These are phyloP conservation scores for Aureobasidium zeae DNA, from an alignment of 2,329 filamentous ascomycete genomes.

Conservation along the genomic window DNA sequence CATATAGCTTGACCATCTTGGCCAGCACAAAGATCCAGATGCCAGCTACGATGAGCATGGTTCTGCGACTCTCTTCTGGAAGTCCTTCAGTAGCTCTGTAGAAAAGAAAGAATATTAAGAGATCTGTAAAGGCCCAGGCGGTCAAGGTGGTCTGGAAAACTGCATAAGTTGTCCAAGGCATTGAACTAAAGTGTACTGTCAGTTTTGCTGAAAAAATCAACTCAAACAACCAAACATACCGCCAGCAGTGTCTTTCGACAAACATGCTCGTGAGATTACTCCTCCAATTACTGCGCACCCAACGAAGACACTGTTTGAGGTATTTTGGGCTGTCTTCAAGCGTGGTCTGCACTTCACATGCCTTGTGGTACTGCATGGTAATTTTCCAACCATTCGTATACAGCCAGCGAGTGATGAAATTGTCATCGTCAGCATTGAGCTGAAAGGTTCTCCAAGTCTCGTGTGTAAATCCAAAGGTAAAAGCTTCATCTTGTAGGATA, in stretches of 20 bases:
- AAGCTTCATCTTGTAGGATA: conserved; percentile 76
- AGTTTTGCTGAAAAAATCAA: neutral
- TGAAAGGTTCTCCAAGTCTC: conserved; percentile 84
- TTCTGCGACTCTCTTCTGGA: conserved; percentile 30
- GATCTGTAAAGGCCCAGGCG: conserved; percentile 76
- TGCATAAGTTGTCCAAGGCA: conserved; percentile 89
- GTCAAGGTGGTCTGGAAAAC: conserved; percentile 88
- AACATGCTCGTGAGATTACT: conserved; percentile 90
- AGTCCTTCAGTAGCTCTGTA: conserved; percentile 54
- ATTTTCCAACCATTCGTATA: conserved; percentile 89
- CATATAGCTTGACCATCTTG: conserved; percentile 84
- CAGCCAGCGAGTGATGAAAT: conserved; percentile 95
- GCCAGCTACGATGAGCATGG: conserved; percentile 51
- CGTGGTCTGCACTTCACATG: conserved; percentile 87
- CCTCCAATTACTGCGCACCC: conserved; percentile 96
- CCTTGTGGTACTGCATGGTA: conserved; percentile 85
- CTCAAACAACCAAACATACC: conserved; percentile 59
- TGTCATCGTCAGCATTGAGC: conserved; percentile 93
- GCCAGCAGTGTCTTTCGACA: conserved; percentile 73
- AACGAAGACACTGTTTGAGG: conserved; percentile 84
- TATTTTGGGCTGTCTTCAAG: conserved; percentile 84
- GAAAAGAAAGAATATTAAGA: conserved; percentile 59
- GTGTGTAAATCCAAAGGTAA: conserved; percentile 81
- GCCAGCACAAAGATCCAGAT: conserved; percentile 69
- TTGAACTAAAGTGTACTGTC: conserved; percentile 54